Evolutionary conservation across 192 early-diverging fungal genomes (phyloP).

Genomic region (Entomortierella lignicola): DNA sequence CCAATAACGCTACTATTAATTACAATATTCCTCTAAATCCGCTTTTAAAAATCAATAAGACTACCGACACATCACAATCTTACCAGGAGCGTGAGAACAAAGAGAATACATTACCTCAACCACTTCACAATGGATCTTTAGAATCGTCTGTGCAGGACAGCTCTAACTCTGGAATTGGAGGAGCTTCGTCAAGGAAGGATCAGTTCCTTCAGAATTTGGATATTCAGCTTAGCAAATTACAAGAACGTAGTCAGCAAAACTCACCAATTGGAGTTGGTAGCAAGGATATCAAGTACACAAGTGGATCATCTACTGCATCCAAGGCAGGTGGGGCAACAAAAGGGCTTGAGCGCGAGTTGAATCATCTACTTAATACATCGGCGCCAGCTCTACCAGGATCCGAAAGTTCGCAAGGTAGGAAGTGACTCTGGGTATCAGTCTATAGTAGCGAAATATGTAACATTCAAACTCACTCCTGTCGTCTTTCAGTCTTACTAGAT

Average conservation of each 20-base stretch:
- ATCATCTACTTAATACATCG: constrained; percentile 4
- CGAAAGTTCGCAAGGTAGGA: constrained; percentile 18
- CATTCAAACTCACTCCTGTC: no score
- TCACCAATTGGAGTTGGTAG: background rate
- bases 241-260: constrained; percentile 3
- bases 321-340: constrained; percentile 8
- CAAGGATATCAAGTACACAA: constrained; percentile 5
- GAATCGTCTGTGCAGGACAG: background rate
- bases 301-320: background rate
- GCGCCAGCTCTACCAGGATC: background rate
- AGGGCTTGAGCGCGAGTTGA: constrained; percentile 20
- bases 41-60: background rate
- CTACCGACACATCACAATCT: background rate
- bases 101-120: background rate
- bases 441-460: no score
- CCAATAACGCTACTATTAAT: background rate
- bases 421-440: no score
- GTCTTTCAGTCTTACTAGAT: constrained; percentile 11
- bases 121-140: background rate
- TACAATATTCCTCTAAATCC: background rate
- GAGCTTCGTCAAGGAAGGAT: background rate
- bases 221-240: constrained; percentile 33
- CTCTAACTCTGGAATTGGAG: background rate
- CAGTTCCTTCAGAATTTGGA: constrained; percentile 43
- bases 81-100: background rate